phyloP scores from a whole-genome alignment of 768 basidiomycete species.

The Pleurotus cornucopiae region DNA sequence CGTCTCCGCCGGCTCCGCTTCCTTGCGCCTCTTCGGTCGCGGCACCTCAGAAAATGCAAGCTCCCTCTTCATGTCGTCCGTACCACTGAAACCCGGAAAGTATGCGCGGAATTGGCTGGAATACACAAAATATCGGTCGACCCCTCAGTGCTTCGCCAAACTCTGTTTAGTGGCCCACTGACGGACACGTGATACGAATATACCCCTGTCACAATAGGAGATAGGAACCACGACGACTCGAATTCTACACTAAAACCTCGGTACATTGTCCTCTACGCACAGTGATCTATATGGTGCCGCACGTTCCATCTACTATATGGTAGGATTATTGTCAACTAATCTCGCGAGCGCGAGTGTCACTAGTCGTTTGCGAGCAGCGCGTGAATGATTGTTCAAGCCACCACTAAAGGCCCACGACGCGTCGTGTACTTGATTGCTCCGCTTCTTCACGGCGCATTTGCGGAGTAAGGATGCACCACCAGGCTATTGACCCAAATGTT shows the following conservation, averaged over 20 bases:
- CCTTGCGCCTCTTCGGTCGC: constrained; percentile 49
- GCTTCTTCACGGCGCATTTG: constrained; percentile 34
- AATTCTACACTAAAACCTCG: background rate
- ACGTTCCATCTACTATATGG: constrained; percentile 3
- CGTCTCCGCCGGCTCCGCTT: constrained; percentile 13
- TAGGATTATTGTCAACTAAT: constrained; percentile 14
- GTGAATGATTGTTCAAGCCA: constrained; percentile 69
- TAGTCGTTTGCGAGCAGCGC: constrained; percentile 48
- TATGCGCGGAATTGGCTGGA: background rate
- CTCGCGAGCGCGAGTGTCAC: constrained; percentile 44
- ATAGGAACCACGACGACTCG: background rate
- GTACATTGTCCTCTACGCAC: background rate
- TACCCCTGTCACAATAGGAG: background rate
- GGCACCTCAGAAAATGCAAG: constrained; percentile 37
- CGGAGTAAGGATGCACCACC: constrained; percentile 55
- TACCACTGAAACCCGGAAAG: constrained; percentile 11
- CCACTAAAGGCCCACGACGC: constrained; percentile 67
- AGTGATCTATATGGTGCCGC: background rate
- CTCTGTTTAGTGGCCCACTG: background rate
- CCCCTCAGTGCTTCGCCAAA: background rate
- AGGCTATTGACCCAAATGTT: constrained; percentile 38
- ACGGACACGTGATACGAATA: background rate
- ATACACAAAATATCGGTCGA: background rate
- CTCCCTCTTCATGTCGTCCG: constrained; percentile 46
- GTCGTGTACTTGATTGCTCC: constrained; percentile 28